These are phyloP conservation scores for Psilocybe mexicana DNA, from an alignment of 1,284 basidiomycete species.

Conservation along the genomic window DNA sequence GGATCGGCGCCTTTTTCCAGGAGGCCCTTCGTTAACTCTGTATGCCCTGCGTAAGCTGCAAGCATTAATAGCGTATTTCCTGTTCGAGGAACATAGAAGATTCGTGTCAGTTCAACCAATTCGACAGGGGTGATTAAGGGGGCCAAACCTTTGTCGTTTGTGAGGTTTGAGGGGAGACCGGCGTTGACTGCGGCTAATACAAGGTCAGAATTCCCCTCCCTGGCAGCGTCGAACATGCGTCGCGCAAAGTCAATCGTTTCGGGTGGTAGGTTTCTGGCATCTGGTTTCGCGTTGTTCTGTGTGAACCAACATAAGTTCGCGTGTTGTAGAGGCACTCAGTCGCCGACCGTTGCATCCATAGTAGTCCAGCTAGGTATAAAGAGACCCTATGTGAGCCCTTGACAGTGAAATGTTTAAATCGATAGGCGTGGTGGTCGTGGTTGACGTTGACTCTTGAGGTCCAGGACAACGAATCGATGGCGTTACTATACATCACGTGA, in stretches of 20 bases:
- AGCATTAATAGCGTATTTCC: slow-evolving; percentile 85
- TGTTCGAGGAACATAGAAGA: slow-evolving; percentile 19
- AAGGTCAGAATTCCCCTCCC: slow-evolving; percentile 56
- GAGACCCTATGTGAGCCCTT: too few relatives aligned
- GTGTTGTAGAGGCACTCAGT: neutral
- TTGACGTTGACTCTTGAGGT: too few relatives aligned
- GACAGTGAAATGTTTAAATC: too few relatives aligned
- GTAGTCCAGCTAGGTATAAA: neutral
- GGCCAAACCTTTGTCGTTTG: slow-evolving; percentile 64
- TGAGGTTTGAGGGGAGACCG: slow-evolving; percentile 78
- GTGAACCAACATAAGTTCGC: neutral
- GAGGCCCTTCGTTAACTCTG: slow-evolving; percentile 53
- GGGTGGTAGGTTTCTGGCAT: slow-evolving; percentile 29
- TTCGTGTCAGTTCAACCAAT: neutral
- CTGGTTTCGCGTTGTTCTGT: slow-evolving; percentile 15
- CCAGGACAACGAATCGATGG: too few relatives aligned
- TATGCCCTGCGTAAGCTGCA: slow-evolving; percentile 77
- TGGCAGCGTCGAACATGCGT: slow-evolving; percentile 77
- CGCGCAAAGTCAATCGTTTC: slow-evolving; percentile 70
- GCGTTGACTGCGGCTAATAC: slow-evolving; percentile 65
- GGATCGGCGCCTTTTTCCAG: slow-evolving; percentile 63
- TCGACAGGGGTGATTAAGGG: neutral
- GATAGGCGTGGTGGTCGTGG: too few relatives aligned
- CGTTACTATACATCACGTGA: too few relatives aligned
- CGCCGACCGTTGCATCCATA: neutral